Conservation (phyloP, 2,329 filamentous ascomycete genomes). For the Septoria petroselini region DNA sequence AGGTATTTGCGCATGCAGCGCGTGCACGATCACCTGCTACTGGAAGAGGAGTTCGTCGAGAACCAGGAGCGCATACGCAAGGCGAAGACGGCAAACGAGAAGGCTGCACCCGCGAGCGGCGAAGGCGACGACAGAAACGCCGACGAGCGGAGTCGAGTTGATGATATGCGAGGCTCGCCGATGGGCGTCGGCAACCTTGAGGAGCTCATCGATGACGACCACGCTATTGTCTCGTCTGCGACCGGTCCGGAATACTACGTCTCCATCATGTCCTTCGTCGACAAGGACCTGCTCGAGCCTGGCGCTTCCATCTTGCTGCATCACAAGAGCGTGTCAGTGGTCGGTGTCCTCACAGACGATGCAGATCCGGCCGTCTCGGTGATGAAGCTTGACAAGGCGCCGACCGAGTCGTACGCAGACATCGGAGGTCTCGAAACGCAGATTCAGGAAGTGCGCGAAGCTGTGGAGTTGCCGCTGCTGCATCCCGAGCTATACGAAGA, state of each 20-base stretch:
- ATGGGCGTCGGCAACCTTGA: slow-evolving; percentile 98
- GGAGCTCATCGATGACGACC: slow-evolving; percentile 98
- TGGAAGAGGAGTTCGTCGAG: slow-evolving; percentile 98
- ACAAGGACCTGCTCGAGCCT: slow-evolving; percentile 95
- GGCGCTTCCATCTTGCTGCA: slow-evolving; percentile 93
- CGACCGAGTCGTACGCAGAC: slow-evolving; percentile 96
- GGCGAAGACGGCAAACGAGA: slow-evolving; percentile 75
- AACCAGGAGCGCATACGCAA: slow-evolving; percentile 96
- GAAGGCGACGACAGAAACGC: slow-evolving; percentile 87
- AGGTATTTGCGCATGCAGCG: slow-evolving; percentile 96
- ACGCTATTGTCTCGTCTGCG: slow-evolving; percentile 95
- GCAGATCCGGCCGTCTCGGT: slow-evolving; percentile 93
- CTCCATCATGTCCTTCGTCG: slow-evolving; percentile 99
- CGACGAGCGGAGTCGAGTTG: slow-evolving; percentile 89
- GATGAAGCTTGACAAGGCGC: slow-evolving; percentile 99
- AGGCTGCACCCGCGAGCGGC: slow-evolving; percentile 55
- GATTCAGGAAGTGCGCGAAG: slow-evolving; percentile 97
- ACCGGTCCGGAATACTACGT: slow-evolving; percentile 99
- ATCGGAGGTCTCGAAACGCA: slow-evolving; percentile 94
- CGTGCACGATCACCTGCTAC: slow-evolving; percentile 91
- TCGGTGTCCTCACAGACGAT: slow-evolving; percentile 94
- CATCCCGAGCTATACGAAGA: slow-evolving; percentile 98
- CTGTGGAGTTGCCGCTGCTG: slow-evolving; percentile 88
- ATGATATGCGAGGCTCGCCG: slow-evolving; percentile 96
- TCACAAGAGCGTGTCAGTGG: slow-evolving; percentile 96